A percentile compares a stretch with the other conserved stretches of the same genome.
These are phyloP conservation scores for Iberis pinnata DNA, from an alignment of 345 rosid species.

Conservation along the genomic window DNA sequence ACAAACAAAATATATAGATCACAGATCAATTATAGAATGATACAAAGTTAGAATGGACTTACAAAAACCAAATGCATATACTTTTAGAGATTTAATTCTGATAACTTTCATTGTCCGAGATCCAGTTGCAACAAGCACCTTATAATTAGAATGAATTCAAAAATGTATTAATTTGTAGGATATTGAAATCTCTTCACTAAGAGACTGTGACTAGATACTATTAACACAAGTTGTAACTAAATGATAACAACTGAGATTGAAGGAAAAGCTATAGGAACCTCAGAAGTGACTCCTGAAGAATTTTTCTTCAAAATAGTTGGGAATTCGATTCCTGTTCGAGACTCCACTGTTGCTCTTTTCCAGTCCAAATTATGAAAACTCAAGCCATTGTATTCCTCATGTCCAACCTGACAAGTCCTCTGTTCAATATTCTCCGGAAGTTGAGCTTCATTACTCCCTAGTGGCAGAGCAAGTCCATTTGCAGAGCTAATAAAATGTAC, in stretches of 20 bases:
- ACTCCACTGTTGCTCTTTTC: conserved; percentile 54
- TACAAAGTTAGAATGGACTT: conserved; percentile 39
- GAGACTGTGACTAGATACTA: neutral
- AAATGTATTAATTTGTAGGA: neutral
- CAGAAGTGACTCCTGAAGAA: conserved; percentile 41
- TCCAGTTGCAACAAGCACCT: conserved; percentile 97
- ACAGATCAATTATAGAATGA: conserved; percentile 10
- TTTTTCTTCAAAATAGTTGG: conserved; percentile 49
- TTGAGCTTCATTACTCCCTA: conserved; percentile 35
- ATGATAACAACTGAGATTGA: neutral
- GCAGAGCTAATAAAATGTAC: conserved; percentile 39
- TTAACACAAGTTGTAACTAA: neutral
- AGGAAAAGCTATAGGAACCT: conserved; percentile 34
- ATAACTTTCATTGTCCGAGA: conserved; percentile 77
- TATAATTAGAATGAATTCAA: conserved; percentile 21
- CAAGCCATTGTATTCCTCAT: conserved; percentile 35
- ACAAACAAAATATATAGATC: conserved; percentile 3
- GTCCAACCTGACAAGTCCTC: conserved; percentile 51
- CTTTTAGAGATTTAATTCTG: conserved; percentile 66
- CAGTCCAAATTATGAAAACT: conserved; percentile 47
- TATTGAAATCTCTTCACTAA: neutral
- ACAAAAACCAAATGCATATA: conserved; percentile 94
- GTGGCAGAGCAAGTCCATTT: conserved; percentile 37
- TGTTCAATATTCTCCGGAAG: conserved; percentile 34
- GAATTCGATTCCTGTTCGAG: conserved; percentile 79